Evolutionary conservation across 2,329 filamentous ascomycete genomes (phyloP), one percentile per base, ranked within the genome.

Genomic region (Chrysosporium queenslandicum): DNA sequence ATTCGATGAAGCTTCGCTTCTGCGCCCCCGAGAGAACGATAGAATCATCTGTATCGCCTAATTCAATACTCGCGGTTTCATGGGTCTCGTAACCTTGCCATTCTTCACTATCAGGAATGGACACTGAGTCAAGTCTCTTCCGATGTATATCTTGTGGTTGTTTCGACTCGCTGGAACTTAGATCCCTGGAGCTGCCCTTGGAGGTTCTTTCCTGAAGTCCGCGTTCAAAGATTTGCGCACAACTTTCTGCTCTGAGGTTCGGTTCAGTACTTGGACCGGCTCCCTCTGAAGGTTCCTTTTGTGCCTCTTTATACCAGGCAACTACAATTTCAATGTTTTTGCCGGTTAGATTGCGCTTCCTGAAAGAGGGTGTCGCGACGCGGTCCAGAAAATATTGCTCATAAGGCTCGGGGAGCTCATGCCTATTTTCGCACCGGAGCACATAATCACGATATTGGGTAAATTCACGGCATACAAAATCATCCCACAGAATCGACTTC

Each of bases 401-500:
- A 50, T 74, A 75, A 6, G 53, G 45, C 16, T 68, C 47, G 18
- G 58, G 54, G 30, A 66, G 59, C 3, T 63, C 58, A 0, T 60
- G 59, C 23, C 59, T 58, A 9, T 59, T 58, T 5, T 54, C 43
- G 49, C 60, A 61, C n/a, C 62, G 47, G 30, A 62, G 52, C 4
- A 65, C 43, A 54, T 74, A 67, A n/a, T 50, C 48, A 2, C 59
- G 63, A 54, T 72, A 75, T 23, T 66, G 63, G 14, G 62, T 54
- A 5, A 65, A 58, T 55, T 72, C 64, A 56, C 66, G 64, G 49
- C 69, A 71, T 47, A 74, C 59, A 53, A 72, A 74, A 56, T 74
- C 72, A 58, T 75, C 72, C 68, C 71, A 73, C 12, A 74, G 51
- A 21, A 64, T 68, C 11, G 66, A 70, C 47, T 64, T 62, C 34